phyloP scores from a whole-genome alignment of 2,329 filamentous ascomycete genomes.

The Bipolaris gigantea region DNA sequence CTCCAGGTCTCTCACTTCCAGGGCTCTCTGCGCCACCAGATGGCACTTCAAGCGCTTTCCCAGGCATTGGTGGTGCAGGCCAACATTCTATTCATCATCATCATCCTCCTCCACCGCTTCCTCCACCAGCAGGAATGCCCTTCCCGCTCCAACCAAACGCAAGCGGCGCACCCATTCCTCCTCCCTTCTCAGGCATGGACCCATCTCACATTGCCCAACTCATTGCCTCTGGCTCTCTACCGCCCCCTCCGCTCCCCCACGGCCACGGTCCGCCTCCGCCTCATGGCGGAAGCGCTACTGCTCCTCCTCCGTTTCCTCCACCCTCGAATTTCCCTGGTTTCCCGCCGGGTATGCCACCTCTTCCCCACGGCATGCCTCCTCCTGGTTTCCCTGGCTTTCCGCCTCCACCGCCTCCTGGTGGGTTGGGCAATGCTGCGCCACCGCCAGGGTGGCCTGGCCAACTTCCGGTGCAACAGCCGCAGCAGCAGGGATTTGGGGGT shows the following conservation, averaged over 20 bases:
- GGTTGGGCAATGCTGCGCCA: conserved; percentile 13
- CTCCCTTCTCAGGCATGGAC: conserved; percentile 33
- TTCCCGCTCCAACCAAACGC: conserved; percentile 22
- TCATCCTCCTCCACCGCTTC: conserved; percentile 44
- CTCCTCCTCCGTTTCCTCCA: conserved; percentile 31
- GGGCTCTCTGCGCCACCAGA: conserved; percentile 42
- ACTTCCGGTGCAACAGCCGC: not conserved
- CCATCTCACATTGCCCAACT: conserved; percentile 40
- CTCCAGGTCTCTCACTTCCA: conserved; percentile 57
- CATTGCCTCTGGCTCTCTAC: conserved; percentile 41
- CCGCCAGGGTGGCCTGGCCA: conserved; percentile 16
- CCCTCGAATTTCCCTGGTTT: conserved; percentile 33
- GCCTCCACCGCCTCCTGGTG: conserved; percentile 13
- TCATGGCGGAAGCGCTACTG: conserved; percentile 16
- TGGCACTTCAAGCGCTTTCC: conserved; percentile 52
- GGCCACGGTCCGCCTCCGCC: conserved; percentile 24
- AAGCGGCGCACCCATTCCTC: conserved; percentile 19
- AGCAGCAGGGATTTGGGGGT: conserved; percentile 18
- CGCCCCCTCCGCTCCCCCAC: conserved; percentile 41
- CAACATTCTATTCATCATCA: conserved; percentile 38
- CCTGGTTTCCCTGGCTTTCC: conserved; percentile 20
- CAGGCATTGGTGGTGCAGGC: conserved; percentile 51
- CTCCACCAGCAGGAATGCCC: conserved; percentile 29
- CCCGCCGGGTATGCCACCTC: conserved; percentile 26
- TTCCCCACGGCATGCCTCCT: conserved; percentile 32